A percentile compares a stretch with the other conserved stretches of the same genome.
These are phyloP conservation scores for Leptoxyphium fumago DNA, from an alignment of 2,329 filamentous ascomycete species.

Conservation along the genomic window DNA sequence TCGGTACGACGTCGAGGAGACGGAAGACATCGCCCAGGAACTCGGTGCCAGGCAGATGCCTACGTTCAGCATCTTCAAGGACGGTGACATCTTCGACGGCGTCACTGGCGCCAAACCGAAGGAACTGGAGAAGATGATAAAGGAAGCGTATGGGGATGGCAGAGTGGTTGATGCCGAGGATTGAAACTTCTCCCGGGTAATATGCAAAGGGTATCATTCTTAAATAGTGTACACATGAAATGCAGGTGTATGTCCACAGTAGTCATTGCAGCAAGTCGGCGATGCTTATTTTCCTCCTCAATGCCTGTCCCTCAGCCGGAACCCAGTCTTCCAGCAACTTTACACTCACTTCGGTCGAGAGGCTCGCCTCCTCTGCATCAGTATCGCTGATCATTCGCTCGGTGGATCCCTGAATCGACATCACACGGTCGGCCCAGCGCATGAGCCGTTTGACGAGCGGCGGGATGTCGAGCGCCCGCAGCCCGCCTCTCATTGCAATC, in stretches of 20 bases:
- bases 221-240: background rate
- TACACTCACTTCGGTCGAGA: slow-evolving; percentile 13
- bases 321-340: slow-evolving; percentile 17
- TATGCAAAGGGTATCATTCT: too few relatives aligned
- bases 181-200: too few relatives aligned
- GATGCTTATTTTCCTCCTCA: slow-evolving; percentile 16
- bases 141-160: slow-evolving; percentile 14
- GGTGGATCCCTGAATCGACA: slow-evolving; percentile 18
- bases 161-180: slow-evolving; percentile 9
- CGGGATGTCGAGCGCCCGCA: slow-evolving; percentile 15
- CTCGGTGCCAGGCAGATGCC: slow-evolving; percentile 18
- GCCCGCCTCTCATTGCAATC: slow-evolving; percentile 20
- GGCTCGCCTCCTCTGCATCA: slow-evolving; percentile 10
- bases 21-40: slow-evolving; percentile 17
- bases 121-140: slow-evolving; percentile 15
- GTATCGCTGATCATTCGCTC: slow-evolving; percentile 16
- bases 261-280: slow-evolving; percentile 11
- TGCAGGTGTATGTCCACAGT: background rate
- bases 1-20: slow-evolving; percentile 17
- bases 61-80: slow-evolving; percentile 20
- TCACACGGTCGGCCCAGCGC: slow-evolving; percentile 19
- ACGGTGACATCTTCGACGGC: slow-evolving; percentile 16
- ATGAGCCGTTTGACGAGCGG: slow-evolving; percentile 20
- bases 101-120: slow-evolving; percentile 17
- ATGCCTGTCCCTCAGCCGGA: slow-evolving; percentile 13